Conservation (phyloP, 768 basidiomycete genomes). For the Leccinum sublutescens region DNA sequence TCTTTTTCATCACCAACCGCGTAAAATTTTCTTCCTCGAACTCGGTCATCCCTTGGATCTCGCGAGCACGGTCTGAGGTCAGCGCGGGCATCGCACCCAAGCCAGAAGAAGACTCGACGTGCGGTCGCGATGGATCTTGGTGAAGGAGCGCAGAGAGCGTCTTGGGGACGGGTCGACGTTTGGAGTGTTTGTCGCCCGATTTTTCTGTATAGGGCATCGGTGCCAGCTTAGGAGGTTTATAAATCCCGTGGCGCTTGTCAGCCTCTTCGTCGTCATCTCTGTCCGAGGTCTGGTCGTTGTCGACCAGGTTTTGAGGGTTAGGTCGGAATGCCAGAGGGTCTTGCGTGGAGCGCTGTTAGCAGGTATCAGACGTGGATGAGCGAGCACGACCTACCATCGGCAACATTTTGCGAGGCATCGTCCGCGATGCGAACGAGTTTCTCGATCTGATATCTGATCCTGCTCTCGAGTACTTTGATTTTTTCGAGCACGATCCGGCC, state of each 20-base stretch:
- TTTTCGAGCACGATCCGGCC: constrained; percentile 86
- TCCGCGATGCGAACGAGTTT: constrained; percentile 82
- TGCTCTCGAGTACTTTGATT: constrained; percentile 75
- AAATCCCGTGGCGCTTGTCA: constrained; percentile 50
- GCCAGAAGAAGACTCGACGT: constrained; percentile 70
- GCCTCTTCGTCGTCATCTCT: constrained; percentile 22
- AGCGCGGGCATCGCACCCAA: constrained; percentile 61
- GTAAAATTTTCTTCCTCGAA: constrained; percentile 97
- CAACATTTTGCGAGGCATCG: constrained; percentile 45
- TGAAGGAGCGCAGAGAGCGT: constrained; percentile 55
- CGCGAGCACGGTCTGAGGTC: constrained; percentile 64
- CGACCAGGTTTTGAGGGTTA: constrained; percentile 74
- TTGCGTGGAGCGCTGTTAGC: constrained; percentile 29
- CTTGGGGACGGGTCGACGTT: constrained; percentile 57
- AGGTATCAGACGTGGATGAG: background rate
- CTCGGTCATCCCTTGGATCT: constrained; percentile 76
- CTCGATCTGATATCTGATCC: constrained; percentile 94
- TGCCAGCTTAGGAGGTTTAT: constrained; percentile 84
- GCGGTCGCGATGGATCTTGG: constrained; percentile 59
- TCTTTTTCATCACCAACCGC: constrained; percentile 87
- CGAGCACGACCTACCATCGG: constrained; percentile 53
- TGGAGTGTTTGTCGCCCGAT: constrained; percentile 43
- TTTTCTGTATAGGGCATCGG: constrained; percentile 81
- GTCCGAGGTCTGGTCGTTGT: constrained; percentile 35
- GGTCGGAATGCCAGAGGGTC: constrained; percentile 93